Evolutionary conservation across 805 yeast species (phyloP).

Genomic region (Candida endomychidarum): DNA sequence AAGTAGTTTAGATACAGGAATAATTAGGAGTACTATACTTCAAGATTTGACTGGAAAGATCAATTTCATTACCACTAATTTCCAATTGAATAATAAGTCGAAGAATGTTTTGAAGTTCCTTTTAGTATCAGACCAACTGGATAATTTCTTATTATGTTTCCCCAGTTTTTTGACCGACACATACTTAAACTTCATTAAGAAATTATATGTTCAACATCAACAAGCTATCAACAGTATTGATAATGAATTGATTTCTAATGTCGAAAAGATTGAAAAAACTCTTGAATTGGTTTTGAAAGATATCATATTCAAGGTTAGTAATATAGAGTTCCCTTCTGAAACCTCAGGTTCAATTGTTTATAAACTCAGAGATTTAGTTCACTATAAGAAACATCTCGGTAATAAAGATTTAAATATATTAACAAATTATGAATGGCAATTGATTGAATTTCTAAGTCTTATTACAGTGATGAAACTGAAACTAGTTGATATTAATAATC

Average conservation of each 20-base stretch:
- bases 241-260: not conserved
- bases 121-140: constrained; percentile 11
- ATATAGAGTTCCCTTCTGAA: not conserved
- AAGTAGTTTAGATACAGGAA: constrained; percentile 15
- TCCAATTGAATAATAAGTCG: constrained; percentile 18
- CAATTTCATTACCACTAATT: constrained; percentile 23
- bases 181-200: constrained; percentile 4
- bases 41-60: constrained; percentile 19
- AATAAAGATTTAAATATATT: constrained; percentile 2
- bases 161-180: constrained; percentile 17
- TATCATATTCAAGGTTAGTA: not conserved
- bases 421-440: constrained; percentile 14
- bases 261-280: constrained; percentile 1
- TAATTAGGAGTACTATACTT: constrained; percentile 17
- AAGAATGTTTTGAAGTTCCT: constrained; percentile 19
- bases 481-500: constrained; percentile 6
- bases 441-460: constrained; percentile 12
- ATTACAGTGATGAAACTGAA: constrained; percentile 11
- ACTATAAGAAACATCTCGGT: constrained; percentile 2
- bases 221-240: constrained; percentile 1
- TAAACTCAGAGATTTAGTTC: constrained; percentile 6
- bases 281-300: constrained; percentile 2
- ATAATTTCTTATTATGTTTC: constrained; percentile 18
- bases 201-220: not conserved
- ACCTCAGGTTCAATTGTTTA: not conserved